A percentile compares a stretch with the other conserved stretches of the same genome.
phyloP scores from a whole-genome alignment of 192 early-diverging fungal species.

The Coemansia sp. region DNA sequence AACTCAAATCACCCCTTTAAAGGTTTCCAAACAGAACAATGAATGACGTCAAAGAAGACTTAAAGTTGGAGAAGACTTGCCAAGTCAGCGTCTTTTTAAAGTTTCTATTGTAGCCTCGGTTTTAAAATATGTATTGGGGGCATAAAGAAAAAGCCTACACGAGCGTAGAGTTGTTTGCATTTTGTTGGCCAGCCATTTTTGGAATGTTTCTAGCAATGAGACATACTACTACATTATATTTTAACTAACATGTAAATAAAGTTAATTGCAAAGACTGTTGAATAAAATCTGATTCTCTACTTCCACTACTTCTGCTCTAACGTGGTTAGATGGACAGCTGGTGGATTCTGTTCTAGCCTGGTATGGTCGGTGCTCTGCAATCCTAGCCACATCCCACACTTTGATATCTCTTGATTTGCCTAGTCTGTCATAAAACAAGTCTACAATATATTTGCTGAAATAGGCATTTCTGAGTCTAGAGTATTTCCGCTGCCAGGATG shows the following conservation, averaged over 20 bases:
- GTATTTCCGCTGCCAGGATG: slow-evolving; percentile 17
- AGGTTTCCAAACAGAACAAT: too few relatives aligned
- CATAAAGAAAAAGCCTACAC: too few relatives aligned
- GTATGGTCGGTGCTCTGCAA: slow-evolving; percentile 8
- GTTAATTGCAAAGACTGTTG: slow-evolving; percentile 5
- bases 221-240: too few relatives aligned
- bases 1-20: too few relatives aligned
- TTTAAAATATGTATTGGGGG: too few relatives aligned
- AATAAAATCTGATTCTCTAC: slow-evolving; percentile 13
- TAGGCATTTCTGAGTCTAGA: slow-evolving; percentile 7
- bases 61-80: too few relatives aligned
- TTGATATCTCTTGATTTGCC: neutral
- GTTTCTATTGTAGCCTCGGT: too few relatives aligned
- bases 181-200: too few relatives aligned
- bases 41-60: too few relatives aligned
- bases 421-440: slow-evolving; percentile 1
- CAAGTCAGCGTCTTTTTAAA: too few relatives aligned
- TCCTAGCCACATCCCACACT: slow-evolving; percentile 10
- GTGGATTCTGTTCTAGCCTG: slow-evolving; percentile 8
- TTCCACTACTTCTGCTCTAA: slow-evolving; percentile 9
- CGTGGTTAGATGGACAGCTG: slow-evolving; percentile 9
- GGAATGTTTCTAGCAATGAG: too few relatives aligned
- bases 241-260: neutral
- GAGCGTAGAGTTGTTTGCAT: too few relatives aligned
- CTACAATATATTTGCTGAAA: slow-evolving; percentile 7